These are phyloP conservation scores for Rheum nobile DNA, from an alignment of 148 eudicot genomes.

Conservation along the genomic window DNA sequence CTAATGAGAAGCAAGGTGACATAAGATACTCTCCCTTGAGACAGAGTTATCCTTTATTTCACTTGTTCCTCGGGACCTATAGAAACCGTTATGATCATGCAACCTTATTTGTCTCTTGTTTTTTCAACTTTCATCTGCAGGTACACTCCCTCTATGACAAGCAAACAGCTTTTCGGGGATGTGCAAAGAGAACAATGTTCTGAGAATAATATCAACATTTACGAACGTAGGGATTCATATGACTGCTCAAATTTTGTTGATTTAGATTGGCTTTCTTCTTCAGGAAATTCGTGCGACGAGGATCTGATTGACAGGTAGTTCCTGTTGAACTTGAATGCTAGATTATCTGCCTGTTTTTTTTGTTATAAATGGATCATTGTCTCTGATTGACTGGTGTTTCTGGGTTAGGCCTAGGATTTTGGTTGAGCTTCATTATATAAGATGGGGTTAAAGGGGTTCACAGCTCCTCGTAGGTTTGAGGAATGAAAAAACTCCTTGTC, in stretches of 20 bases:
- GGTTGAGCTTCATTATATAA: not conserved
- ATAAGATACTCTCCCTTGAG: not conserved
- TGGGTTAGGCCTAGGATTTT: not conserved
- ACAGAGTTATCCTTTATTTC: not conserved
- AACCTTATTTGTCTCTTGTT: not conserved
- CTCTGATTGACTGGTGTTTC: not conserved
- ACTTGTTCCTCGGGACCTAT: not conserved
- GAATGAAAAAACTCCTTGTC: not conserved
- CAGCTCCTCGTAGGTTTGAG: not conserved
- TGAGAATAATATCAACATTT: slow-evolving; percentile 24
- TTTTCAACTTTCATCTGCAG: slow-evolving; percentile 17
- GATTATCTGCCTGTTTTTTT: not conserved
- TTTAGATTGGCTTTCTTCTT: slow-evolving; percentile 86
- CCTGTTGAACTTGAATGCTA: not conserved
- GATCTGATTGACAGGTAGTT: slow-evolving; percentile 65
- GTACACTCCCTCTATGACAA: slow-evolving; percentile 34
- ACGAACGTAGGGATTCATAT: slow-evolving; percentile 33
- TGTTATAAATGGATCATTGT: not conserved
- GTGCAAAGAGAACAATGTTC: slow-evolving; percentile 41
- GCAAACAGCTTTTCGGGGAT: slow-evolving; percentile 48
- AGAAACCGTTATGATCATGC: not conserved
- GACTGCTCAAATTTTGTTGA: slow-evolving; percentile 89
- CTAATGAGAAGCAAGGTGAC: not conserved
- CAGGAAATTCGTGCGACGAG: slow-evolving; percentile 75
- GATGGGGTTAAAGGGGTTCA: not conserved